Base-by-base conservation (phyloP, 495 filamentous ascomycete genomes). In the Annulohypoxylon stygium region DNA sequence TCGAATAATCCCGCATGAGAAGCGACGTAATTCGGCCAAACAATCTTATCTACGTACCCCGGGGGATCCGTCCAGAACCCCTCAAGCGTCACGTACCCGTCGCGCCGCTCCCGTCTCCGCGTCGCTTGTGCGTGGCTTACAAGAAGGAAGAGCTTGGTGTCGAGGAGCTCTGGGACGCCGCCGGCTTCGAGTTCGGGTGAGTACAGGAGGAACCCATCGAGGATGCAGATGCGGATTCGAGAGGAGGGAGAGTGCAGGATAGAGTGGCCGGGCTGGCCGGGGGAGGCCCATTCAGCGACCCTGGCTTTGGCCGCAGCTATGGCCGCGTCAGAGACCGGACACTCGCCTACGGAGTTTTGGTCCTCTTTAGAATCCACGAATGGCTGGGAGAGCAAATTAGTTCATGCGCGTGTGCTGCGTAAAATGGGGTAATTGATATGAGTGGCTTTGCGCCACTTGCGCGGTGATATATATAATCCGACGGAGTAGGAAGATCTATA, bases 51-150 rank as follows among this genome's bases (percentile, higher is more conserved):
- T 51, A 98, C 94, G 81, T 98, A 99, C 0, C 93, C 94, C 1
- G 92, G 92, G 1, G 96, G 96, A 79, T 99, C 96, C 18, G 88
- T 86, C 96, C 95, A 99, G 83, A 97, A 98, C 14, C 95, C 95
- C 78, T 91, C 92, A 59, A 92, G 83, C 23, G 94, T 98, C 23
- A 95, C 93, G 84, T 98, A 99, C 37, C 93, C 94, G 72, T 83
- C 89, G 75, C 96, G 83, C 2, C 88, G 87, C 76, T 93, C 92
- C 37, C 96, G 80, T 8, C 96, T 83, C 26, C 74, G 74, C 73
- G 92, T 92, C 0, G 91, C 92, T 25, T 83, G 82, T 1, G 75
- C 78, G 53, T 88, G 89, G 23, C 85, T 81, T 0, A 90, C 90
- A 0, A 89, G 87, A 8, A 98, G 81, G 69, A 99, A 93, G 9